Percentiles rank a stretch among this genome's conserved stretches.
Conservation (phyloP, 805 yeast genomes). For the Clavispora phyllophila region DNA sequence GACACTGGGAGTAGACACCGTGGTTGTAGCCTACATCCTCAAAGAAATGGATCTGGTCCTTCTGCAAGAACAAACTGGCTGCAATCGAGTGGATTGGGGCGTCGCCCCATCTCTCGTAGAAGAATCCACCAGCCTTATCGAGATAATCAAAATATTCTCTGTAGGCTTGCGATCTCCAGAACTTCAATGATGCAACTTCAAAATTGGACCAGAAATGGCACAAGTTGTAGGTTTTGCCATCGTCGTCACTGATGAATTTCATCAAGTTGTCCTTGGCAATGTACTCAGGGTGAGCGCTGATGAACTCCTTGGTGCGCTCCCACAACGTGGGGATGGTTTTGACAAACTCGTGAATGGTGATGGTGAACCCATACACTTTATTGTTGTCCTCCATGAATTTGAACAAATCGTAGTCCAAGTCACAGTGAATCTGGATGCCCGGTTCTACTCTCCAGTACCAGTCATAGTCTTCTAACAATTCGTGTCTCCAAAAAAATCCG, state of each 20-base stretch:
- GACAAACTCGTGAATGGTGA: conserved; percentile 18
- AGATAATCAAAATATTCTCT: conserved; percentile 55
- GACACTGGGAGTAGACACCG: conserved; percentile 62
- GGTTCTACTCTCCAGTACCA: conserved; percentile 26
- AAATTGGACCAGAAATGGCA: conserved; percentile 59
- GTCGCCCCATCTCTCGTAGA: conserved; percentile 90
- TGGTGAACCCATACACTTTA: conserved; percentile 21
- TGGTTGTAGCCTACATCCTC: conserved; percentile 74
- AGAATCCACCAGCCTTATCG: conserved; percentile 72
- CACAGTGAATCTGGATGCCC: conserved; percentile 19
- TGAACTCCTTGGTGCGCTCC: conserved; percentile 17
- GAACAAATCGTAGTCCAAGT: conserved; percentile 22
- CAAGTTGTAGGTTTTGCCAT: conserved; percentile 4
- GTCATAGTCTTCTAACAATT: conserved; percentile 18
- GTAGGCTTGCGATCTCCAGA: conserved; percentile 58
- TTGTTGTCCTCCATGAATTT: conserved; percentile 18
- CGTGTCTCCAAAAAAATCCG: conserved; percentile 18
- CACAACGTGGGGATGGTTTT: conserved; percentile 20
- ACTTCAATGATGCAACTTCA: conserved; percentile 67
- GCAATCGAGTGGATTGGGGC: conserved; percentile 88
- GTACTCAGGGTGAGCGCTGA: conserved; percentile 13
- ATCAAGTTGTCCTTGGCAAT: conserved; percentile 16
- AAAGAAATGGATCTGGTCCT: conserved; percentile 60
- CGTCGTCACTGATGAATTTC: conserved; percentile 2
- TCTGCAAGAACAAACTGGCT: conserved; percentile 54